Evolutionary conservation across 306 rosid species (phyloP), one percentile per base, ranked within the genome.

Genomic region (Alnus glutinosa): DNA sequence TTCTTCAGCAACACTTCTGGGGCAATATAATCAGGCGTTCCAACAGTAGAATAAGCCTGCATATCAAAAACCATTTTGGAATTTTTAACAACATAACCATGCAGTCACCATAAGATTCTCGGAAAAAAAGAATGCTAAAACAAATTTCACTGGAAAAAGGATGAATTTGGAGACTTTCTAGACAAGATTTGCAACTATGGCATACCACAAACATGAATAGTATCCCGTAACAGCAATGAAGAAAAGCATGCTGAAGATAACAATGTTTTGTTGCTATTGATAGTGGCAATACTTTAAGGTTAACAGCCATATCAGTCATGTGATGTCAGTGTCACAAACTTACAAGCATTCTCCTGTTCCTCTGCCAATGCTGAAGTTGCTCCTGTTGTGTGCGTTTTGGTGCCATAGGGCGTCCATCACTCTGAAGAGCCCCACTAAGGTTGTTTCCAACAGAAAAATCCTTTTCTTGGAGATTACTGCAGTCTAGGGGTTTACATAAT

Each of bases 1-100:
- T 96, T 93, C 92, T 96, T 96, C 87, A 96, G 86, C 81, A 96
- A 81, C 84, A 96, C 98, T 85, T 96, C 99, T 3, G 99, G 99
- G 81, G 99, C 99, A 85, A 96, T 96, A 79, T 93, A 96, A 80
- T 96, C 99, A 30, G 99, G 98, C 55, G 98, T 96, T 85, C 99
- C 99, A 79, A 96, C 99, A 1, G 97, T 96, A 44, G 99, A 96
- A 86, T 93, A 96, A 67, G 99, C 99, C 99, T 96, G 87, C 88
- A 76, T 44, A 67, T 54, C 44, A 50, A 85, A 83, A 71, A 76
- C 50, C 30, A 75, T 77, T 79, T 49, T 49, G 71, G 46, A 75
- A 39, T 66, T 5, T 42, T 42, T 23, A 66, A 66, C 55, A 66
- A 66, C 55, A 66, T 68, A 63, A 74, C 55, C 3, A 36, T 48